Evolutionary conservation across 176 grass and related monocot genomes (phyloP), one percentile per base, ranked within the genome.

Genomic region (Eragrostis nindensis): DNA sequence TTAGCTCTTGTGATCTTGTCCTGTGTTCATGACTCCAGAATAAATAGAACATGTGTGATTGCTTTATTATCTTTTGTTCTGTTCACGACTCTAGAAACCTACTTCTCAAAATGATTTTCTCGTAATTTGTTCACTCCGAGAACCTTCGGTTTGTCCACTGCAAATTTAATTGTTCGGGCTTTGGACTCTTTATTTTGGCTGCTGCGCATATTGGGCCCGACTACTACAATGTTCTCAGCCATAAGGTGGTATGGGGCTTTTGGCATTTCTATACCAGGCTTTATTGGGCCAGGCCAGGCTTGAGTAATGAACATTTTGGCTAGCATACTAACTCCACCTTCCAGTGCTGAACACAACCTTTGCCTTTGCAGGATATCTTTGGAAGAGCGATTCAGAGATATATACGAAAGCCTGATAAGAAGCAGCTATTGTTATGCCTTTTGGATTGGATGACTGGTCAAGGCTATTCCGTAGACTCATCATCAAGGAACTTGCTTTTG

Each of bases 391-490:
- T 99, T 86, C 66, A 84, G 68, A 79, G 88, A 59, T 95, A 93
- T 76, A 86, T 91, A 21, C 61, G 74, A 13, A 89, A 86, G 83
- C 83, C 87, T 77, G 92, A 89, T 87, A 98, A 98, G 88, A 95
- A 88, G 53, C 88, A 95, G 64, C 75, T 98, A n/a, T 73, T 98
- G 22, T 66, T 99, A 30, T 87, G 88, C 66, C 77, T 99, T 56
- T 88, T 99, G 82, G 78, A 95, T 50, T 99, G 96, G 96, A 99
- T 99, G 90, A 64, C 88, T 46, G 88, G 86, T 50, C 92, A 95
- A 77, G 96, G 90, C 15, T 95, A 99, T 84, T 90, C 86, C 16
- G 86, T 99, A 64, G 96, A 99, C 56, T 86, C 84, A 0, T 93
- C 90, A 52, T 89, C 92, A 84, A 87, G 96, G 81, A 95, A 99